phyloP scores from a whole-genome alignment of 768 basidiomycete genomes.

The Aureoboletus auriporus region DNA sequence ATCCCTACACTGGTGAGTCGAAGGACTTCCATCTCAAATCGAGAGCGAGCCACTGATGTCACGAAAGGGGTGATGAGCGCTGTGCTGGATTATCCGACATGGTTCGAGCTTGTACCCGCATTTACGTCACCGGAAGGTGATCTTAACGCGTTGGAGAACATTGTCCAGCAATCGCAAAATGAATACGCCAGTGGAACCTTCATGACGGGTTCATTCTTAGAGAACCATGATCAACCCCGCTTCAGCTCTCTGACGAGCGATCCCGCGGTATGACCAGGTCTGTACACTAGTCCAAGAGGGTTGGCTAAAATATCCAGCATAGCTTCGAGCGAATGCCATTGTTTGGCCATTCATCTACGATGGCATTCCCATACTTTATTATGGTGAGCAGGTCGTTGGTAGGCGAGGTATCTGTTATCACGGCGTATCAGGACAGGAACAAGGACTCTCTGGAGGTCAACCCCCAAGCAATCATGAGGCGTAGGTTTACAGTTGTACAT shows the following conservation, averaged over 20 bases:
- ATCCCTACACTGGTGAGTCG: constrained; percentile 38
- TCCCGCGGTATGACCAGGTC: constrained; percentile 30
- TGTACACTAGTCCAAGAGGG: too few relatives aligned
- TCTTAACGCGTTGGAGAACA: constrained; percentile 27
- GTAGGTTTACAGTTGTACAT: constrained; percentile 22
- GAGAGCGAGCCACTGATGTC: not conserved
- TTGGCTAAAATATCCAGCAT: not conserved
- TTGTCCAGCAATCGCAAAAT: constrained; percentile 30
- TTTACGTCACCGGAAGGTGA: constrained; percentile 35
- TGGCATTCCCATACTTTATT: constrained; percentile 49
- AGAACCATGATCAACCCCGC: constrained; percentile 54
- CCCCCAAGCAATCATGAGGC: constrained; percentile 51
- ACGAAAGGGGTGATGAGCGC: constrained; percentile 38
- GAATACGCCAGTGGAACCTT: constrained; percentile 39
- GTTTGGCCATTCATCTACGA: constrained; percentile 49
- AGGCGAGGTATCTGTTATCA: not conserved
- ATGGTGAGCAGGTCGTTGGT: constrained; percentile 29
- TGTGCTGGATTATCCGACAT: constrained; percentile 49
- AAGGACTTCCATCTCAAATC: not conserved
- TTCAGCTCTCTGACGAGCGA: constrained; percentile 42
- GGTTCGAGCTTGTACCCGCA: constrained; percentile 39
- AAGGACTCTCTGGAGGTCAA: constrained; percentile 42
- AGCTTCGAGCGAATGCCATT: constrained; percentile 46
- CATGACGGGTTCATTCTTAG: constrained; percentile 45
- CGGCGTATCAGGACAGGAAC: constrained; percentile 40